A percentile compares a stretch with the other conserved stretches of the same genome.
Evolutionary conservation across 331 rosid species (phyloP).

Genomic region (Malus hybrid): DNA sequence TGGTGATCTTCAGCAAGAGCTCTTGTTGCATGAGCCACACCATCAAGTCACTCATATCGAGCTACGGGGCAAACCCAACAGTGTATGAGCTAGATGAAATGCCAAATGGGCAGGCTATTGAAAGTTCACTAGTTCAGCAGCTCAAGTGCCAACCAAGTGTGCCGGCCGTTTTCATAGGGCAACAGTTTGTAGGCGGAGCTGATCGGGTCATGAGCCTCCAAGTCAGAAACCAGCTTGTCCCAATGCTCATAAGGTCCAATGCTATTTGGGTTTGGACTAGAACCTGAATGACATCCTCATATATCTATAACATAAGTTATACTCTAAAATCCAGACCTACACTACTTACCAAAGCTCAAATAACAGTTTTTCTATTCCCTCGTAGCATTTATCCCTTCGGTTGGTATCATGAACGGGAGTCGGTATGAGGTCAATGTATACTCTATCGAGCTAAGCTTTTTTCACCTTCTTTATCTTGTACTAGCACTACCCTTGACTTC

Average conservation of each 20-base stretch:
- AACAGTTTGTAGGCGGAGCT: conserved; percentile 56
- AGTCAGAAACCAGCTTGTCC: conserved; percentile 50
- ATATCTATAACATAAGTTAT: background rate
- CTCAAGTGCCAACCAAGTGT: conserved; percentile 53
- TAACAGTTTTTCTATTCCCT: background rate
- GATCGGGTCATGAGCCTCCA: conserved; percentile 60
- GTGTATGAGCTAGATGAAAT: conserved; percentile 66
- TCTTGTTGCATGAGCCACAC: conserved; percentile 58
- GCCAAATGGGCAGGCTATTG: conserved; percentile 47
- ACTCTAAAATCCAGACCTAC: background rate
- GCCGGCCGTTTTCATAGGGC: conserved; percentile 67
- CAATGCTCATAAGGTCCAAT: conserved; percentile 45
- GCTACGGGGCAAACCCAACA: conserved; percentile 63
- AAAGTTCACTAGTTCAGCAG: conserved; percentile 38
- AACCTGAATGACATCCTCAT: background rate
- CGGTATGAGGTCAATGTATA: background rate
- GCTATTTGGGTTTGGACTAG: conserved; percentile 49
- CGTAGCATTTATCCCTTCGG: background rate
- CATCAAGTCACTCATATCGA: conserved; percentile 48
- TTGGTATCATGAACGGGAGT: background rate
- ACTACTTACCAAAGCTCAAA: background rate
- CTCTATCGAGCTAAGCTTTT: background rate
- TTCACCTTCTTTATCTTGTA: background rate
- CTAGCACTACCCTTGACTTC: background rate
- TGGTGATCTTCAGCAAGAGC: conserved; percentile 82